A percentile compares a stretch with the other conserved stretches of the same genome.
Evolutionary conservation across 129 eudicot species (phyloP).

Genomic region (Ambrosia trifida): DNA sequence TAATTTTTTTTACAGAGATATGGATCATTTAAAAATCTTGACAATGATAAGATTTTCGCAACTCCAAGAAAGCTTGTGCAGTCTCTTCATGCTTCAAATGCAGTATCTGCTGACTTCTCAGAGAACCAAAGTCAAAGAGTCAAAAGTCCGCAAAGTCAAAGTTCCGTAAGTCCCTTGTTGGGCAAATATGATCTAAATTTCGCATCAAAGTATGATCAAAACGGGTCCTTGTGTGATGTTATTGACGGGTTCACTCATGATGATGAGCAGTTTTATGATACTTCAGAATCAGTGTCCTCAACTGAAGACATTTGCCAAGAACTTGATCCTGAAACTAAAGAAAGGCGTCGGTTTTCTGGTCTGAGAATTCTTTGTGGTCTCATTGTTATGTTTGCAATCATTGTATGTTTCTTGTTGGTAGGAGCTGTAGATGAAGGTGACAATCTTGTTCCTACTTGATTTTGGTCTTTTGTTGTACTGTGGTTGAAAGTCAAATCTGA

Average conservation of each 20-base stretch:
- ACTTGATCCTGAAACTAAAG: slow-evolving; percentile 26
- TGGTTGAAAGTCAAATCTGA: neutral
- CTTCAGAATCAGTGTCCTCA: slow-evolving; percentile 70
- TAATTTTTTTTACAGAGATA: slow-evolving; percentile 47
- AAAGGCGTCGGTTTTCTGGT: slow-evolving; percentile 7
- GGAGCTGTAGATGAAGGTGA: slow-evolving; percentile 38
- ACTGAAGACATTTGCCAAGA: slow-evolving; percentile 42
- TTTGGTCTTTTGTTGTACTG: slow-evolving; percentile 14
- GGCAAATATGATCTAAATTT: slow-evolving; percentile 39
- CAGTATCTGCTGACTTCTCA: slow-evolving; percentile 29
- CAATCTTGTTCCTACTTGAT: slow-evolving; percentile 67
- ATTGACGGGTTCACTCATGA: slow-evolving; percentile 22
- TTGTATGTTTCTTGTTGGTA: slow-evolving; percentile 40
- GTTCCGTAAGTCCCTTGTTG: slow-evolving; percentile 36
- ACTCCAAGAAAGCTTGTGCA: slow-evolving; percentile 73
- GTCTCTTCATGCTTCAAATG: slow-evolving; percentile 62
- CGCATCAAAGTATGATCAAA: slow-evolving; percentile 40
- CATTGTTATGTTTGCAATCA: slow-evolving; percentile 39
- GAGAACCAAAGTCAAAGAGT: slow-evolving; percentile 39
- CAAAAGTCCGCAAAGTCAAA: slow-evolving; percentile 22
- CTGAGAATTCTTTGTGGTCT: slow-evolving; percentile 26
- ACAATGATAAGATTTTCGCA: slow-evolving; percentile 52
- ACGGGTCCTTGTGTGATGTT: slow-evolving; percentile 29
- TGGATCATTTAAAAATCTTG: slow-evolving; percentile 47
- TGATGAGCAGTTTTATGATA: slow-evolving; percentile 31